phyloP scores from a whole-genome alignment of 352 stramenopile genomes.

The Phytophthora capsici region DNA sequence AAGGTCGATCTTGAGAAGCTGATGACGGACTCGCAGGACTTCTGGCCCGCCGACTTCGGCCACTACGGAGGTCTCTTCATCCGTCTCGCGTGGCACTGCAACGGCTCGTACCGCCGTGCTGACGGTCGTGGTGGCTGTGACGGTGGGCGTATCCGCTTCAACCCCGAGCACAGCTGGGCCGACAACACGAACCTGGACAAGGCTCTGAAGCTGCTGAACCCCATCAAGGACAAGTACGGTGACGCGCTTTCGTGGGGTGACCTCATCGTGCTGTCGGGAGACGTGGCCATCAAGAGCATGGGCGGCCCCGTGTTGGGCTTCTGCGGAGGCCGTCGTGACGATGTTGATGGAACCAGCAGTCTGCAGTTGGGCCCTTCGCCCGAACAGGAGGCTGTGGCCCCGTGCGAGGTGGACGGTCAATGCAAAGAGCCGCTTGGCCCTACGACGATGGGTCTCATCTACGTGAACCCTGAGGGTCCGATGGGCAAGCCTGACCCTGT shows the following conservation, averaged over 20 bases:
- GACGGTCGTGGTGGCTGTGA: constrained; percentile 42
- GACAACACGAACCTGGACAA: constrained; percentile 76
- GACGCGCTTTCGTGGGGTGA: constrained; percentile 89
- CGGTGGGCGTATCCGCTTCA: constrained; percentile 46
- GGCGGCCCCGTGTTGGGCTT: constrained; percentile 93
- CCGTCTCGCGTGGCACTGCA: constrained; percentile 78
- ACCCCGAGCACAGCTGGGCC: constrained; percentile 47
- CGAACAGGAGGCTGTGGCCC: constrained; percentile 53
- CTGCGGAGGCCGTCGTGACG: constrained; percentile 88
- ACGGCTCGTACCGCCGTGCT: constrained; percentile 43
- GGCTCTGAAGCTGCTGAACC: constrained; percentile 50
- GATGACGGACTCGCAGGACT: constrained; percentile 79
- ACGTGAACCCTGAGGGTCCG: constrained; percentile 70
- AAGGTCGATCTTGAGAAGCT: constrained; percentile 69
- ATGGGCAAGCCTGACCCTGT: constrained; percentile 80
- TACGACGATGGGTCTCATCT: constrained; percentile 72
- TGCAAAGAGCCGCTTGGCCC: constrained; percentile 63
- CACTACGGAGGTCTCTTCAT: constrained; percentile 92
- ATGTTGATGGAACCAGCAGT: constrained; percentile 66
- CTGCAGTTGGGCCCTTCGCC: constrained; percentile 46
- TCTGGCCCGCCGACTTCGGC: constrained; percentile 88
- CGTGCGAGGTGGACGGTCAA: constrained; percentile 48
- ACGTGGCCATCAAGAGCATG: constrained; percentile 92
- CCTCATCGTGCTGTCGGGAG: constrained; percentile 93
- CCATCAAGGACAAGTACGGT: constrained; percentile 74